Conservation (phyloP, 495 filamentous ascomycete genomes). For the Sordaria brevicollis region DNA sequence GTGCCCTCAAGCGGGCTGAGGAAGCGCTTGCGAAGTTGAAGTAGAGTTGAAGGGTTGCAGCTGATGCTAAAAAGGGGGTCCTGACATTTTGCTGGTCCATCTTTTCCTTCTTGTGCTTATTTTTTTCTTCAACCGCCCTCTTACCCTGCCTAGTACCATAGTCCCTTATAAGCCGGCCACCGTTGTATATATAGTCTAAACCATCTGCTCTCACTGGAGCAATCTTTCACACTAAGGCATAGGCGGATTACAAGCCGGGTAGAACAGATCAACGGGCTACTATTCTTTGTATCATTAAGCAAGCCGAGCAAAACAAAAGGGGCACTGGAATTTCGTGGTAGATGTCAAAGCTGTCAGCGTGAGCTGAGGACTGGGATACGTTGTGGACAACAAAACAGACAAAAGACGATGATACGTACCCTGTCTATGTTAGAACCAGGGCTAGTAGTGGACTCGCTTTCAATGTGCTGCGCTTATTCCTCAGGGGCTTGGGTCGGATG, state of each 20-base stretch:
- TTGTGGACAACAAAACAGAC: not conserved
- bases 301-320: not conserved
- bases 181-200: not conserved
- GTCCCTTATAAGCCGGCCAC: not conserved
- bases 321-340: not conserved
- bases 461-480: not conserved
- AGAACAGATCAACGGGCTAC: not conserved
- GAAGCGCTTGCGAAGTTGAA: slow-evolving; percentile 20
- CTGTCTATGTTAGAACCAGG: not conserved
- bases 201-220: not conserved
- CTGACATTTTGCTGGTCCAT: not conserved
- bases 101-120: not conserved
- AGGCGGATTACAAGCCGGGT: not conserved
- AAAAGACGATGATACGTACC: not conserved
- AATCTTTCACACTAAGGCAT: not conserved
- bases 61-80: not conserved
- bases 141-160: not conserved
- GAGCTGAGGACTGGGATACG: not conserved
- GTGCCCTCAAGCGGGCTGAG: slow-evolving; percentile 42
- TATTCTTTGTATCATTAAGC: not conserved
- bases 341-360: not conserved
- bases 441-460: not conserved
- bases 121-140: not conserved
- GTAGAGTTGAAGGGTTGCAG: not conserved
- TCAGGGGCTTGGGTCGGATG: not conserved